Conservation (phyloP, 768 basidiomycete genomes). For the Termitomyces titanicus region DNA sequence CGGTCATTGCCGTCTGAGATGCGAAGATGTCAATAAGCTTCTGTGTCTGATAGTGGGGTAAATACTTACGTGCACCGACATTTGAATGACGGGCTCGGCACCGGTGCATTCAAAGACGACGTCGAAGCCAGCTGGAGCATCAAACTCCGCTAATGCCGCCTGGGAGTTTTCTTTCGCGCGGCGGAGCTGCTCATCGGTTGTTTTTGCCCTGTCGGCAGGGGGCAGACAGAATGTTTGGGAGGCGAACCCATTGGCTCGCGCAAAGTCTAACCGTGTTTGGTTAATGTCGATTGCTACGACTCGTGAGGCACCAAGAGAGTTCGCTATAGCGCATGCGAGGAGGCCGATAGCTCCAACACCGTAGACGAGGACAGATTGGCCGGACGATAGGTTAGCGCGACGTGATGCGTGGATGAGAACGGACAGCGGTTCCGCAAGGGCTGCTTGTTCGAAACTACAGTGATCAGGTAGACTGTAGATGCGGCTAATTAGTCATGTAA, state of each 20-base stretch:
- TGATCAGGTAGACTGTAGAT: conserved; percentile 63
- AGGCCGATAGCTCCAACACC: conserved; percentile 94
- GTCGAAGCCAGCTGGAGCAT: conserved; percentile 77
- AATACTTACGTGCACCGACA: conserved; percentile 79
- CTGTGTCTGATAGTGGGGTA: not conserved
- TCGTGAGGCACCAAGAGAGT: conserved; percentile 62
- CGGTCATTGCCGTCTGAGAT: conserved; percentile 70
- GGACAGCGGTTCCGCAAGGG: conserved; percentile 91
- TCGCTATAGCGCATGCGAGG: conserved; percentile 79
- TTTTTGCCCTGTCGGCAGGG: conserved; percentile 41
- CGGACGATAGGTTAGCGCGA: conserved; percentile 39
- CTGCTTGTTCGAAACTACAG: conserved; percentile 75
- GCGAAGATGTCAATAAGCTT: conserved; percentile 13
- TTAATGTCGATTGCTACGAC: conserved; percentile 88
- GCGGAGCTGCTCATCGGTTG: conserved; percentile 52
- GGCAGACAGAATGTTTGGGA: conserved; percentile 68
- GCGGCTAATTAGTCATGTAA: not conserved
- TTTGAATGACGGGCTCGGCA: conserved; percentile 87
- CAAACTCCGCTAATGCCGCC: conserved; percentile 51
- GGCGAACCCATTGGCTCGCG: conserved; percentile 71
- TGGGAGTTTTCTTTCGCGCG: conserved; percentile 57
- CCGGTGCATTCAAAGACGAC: conserved; percentile 95
- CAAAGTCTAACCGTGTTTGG: conserved; percentile 74
- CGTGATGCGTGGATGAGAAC: conserved; percentile 72
- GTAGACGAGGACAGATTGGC: conserved; percentile 80